Evolutionary conservation across 1,284 basidiomycete genomes (phyloP).

Genomic region (Marasmius oreades): DNA sequence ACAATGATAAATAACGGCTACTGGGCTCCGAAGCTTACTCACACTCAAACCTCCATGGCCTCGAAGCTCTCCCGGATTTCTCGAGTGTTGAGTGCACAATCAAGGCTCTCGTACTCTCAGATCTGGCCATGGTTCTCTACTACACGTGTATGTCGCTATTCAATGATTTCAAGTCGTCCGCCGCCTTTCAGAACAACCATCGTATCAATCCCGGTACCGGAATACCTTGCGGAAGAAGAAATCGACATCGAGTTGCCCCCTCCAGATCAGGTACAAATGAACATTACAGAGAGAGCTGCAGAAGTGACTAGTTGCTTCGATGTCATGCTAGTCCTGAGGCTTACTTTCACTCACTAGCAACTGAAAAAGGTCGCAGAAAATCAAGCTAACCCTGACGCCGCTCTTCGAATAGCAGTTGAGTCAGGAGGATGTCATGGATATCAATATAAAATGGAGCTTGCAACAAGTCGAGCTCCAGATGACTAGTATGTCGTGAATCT

Average conservation of each 20-base stretch:
- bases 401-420: constrained; percentile 77
- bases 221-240: constrained; percentile 51
- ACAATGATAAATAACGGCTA: neutral
- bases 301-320: constrained; percentile 42
- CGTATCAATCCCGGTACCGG: constrained; percentile 40
- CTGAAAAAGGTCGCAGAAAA: constrained; percentile 55
- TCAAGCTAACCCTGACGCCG: constrained; percentile 57
- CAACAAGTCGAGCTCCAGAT: constrained; percentile 52
- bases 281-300: constrained; percentile 68
- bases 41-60: constrained; percentile 7
- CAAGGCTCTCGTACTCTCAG: neutral
- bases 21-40: neutral
- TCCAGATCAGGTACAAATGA: constrained; percentile 42
- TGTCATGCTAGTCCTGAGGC: constrained; percentile 3
- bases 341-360: constrained; percentile 45
- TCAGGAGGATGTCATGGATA: constrained; percentile 93
- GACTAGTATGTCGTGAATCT: constrained; percentile 67
- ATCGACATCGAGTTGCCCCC: constrained; percentile 51
- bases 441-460: constrained; percentile 86
- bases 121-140: neutral
- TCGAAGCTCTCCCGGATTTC: constrained; percentile 3
- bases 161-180: constrained; percentile 26
- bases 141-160: constrained; percentile 16
- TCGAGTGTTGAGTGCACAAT: neutral
- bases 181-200: constrained; percentile 39